These are phyloP conservation scores for Gigaspora rosea DNA, from an alignment of 192 early-diverging fungal species.

Conservation along the genomic window DNA sequence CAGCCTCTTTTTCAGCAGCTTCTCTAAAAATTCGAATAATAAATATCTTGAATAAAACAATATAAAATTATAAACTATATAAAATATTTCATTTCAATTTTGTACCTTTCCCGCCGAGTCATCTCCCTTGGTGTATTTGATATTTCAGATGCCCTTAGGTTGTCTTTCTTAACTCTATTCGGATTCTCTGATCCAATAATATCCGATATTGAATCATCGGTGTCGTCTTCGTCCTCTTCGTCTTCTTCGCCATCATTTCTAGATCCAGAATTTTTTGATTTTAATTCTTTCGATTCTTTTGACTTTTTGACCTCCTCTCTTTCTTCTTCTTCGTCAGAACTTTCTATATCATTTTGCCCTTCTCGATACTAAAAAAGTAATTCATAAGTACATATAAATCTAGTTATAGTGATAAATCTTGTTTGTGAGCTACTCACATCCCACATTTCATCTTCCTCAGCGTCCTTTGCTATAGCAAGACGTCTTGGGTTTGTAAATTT, in stretches of 20 bases:
- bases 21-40: slow-evolving; percentile 39
- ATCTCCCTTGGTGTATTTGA: slow-evolving; percentile 7
- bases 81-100: neutral
- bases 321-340: slow-evolving; percentile 3
- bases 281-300: neutral
- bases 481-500: slow-evolving; percentile 9
- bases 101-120: slow-evolving; percentile 28
- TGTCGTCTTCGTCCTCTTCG: neutral
- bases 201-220: neutral
- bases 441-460: slow-evolving; percentile 24
- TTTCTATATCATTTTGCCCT: slow-evolving; percentile 10
- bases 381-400: neutral
- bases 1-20: slow-evolving; percentile 54
- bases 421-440: neutral
- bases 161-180: slow-evolving; percentile 22
- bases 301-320: neutral
- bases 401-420: neutral
- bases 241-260: neutral
- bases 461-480: neutral
- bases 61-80: neutral
- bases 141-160: slow-evolving; percentile 19
- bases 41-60: neutral
- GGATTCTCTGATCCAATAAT: slow-evolving; percentile 25
- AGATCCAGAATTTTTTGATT: neutral
- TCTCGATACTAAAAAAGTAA: neutral